A percentile compares a stretch with the other conserved stretches of the same genome.
phyloP scores from a whole-genome alignment of 352 stramenopile species.

The Phytopythium montanum region DNA sequence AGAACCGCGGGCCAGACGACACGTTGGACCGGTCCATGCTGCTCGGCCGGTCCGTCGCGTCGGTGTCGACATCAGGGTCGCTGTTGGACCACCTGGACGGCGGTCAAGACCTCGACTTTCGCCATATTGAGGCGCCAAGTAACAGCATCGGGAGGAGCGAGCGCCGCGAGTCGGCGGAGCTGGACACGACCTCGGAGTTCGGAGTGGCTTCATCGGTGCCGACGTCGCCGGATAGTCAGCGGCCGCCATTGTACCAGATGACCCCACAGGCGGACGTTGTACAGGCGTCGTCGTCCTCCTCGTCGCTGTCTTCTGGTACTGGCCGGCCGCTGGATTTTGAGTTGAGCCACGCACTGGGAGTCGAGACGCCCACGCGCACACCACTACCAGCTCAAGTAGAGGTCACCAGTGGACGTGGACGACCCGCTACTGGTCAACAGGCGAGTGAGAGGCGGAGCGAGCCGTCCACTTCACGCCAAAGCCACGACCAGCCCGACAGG shows the following conservation, averaged over 20 bases:
- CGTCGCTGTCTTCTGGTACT: conserved; percentile 8
- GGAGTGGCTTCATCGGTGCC: neutral
- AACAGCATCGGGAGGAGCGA: conserved; percentile 7
- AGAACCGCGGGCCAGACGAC: conserved; percentile 8
- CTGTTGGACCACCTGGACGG: neutral
- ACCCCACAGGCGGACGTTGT: conserved; percentile 14
- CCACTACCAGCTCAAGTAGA: neutral
- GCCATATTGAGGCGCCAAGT: neutral
- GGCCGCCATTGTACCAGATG: conserved; percentile 12
- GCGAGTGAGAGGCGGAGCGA: neutral
- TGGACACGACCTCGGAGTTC: conserved; percentile 6
- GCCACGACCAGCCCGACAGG: neutral
- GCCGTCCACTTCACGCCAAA: neutral
- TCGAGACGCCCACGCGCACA: conserved; percentile 7
- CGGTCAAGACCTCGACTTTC: neutral
- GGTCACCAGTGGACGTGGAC: neutral
- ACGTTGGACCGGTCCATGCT: conserved; percentile 57
- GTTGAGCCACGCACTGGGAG: conserved; percentile 51
- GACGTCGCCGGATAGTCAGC: neutral
- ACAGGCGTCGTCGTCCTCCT: conserved; percentile 26
- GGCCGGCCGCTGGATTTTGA: conserved; percentile 42
- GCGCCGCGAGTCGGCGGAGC: conserved; percentile 7
- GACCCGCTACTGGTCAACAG: neutral
- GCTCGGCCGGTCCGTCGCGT: conserved; percentile 35
- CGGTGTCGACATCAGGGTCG: conserved; percentile 10